A percentile compares a stretch with the other conserved stretches of the same genome.
Evolutionary conservation across 1,139 yeast genomes (phyloP).

Genomic region (Zygoascus sp.): DNA sequence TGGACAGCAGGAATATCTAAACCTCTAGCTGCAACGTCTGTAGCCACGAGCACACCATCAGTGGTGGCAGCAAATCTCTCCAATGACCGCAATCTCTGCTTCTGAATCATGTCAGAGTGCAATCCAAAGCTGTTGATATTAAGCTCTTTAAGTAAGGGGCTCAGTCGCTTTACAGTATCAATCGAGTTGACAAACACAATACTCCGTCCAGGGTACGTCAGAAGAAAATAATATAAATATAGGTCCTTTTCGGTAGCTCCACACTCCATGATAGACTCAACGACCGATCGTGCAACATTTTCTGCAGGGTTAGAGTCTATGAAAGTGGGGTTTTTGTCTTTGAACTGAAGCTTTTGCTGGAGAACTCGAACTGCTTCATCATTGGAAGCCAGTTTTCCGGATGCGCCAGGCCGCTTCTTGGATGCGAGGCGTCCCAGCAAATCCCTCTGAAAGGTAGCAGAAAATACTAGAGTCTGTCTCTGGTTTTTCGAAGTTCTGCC

Average conservation of each 20-base stretch:
- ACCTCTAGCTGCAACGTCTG: slow-evolving; percentile 99
- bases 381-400: slow-evolving; percentile 25
- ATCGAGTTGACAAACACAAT: slow-evolving; percentile 91
- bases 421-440: slow-evolving; percentile 68
- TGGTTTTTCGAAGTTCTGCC: slow-evolving; percentile 44
- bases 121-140: slow-evolving; percentile 72
- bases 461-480: slow-evolving; percentile 90
- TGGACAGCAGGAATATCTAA: slow-evolving; percentile 86
- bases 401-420: slow-evolving; percentile 32
- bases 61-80: slow-evolving; percentile 52
- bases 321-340: slow-evolving; percentile 45
- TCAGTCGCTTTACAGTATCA: slow-evolving; percentile 83
- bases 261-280: slow-evolving; percentile 89
- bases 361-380: slow-evolving; percentile 37
- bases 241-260: slow-evolving; percentile 87
- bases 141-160: slow-evolving; percentile 67
- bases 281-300: slow-evolving; percentile 66
- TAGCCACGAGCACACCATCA: slow-evolving; percentile 72
- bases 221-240: slow-evolving; percentile 78
- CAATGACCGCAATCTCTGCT: slow-evolving; percentile 79
- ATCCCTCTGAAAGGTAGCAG: slow-evolving; percentile 88
- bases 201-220: slow-evolving; percentile 85
- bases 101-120: slow-evolving; percentile 94
- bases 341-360: slow-evolving; percentile 36
- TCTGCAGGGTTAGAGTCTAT: slow-evolving; percentile 88